Evolutionary conservation across 148 eudicot genomes (phyloP).

Genomic region (Rhododendron molle): DNA sequence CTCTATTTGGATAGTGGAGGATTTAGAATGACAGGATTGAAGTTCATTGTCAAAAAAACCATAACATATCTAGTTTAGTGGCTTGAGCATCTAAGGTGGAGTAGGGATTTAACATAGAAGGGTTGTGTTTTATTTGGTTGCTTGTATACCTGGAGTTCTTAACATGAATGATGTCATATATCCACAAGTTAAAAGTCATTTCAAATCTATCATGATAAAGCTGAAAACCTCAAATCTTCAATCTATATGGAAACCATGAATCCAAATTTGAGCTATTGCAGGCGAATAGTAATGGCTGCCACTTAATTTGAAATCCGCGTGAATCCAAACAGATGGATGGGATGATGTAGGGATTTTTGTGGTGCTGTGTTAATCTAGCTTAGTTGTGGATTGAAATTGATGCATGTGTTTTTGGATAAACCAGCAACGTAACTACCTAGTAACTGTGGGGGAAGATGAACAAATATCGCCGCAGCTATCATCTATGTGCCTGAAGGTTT

Average conservation of each 20-base stretch:
- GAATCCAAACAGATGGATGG: neutral
- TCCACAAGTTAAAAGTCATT: neutral
- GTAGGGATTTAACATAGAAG: neutral
- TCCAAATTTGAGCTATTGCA: neutral
- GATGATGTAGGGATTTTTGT: neutral
- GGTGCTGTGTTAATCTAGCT: neutral
- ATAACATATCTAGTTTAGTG: neutral
- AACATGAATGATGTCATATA: neutral
- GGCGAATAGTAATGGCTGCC: neutral
- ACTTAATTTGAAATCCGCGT: neutral
- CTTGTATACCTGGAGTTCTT: neutral
- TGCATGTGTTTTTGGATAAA: constrained; percentile 13
- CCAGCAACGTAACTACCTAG: constrained; percentile 88
- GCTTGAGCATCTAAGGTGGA: neutral
- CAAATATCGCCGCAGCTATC: constrained; percentile 64
- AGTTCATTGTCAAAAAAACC: neutral
- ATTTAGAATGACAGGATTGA: neutral
- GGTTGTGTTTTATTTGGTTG: neutral
- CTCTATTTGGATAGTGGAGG: neutral
- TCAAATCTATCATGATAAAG: neutral
- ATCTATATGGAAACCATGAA: neutral
- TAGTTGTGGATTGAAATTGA: neutral
- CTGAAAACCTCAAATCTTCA: neutral
- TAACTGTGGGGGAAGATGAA: constrained; percentile 93
- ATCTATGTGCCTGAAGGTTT: constrained; percentile 78